phyloP scores from a whole-genome alignment of 1,284 basidiomycete genomes.

The Spongiforma sp. region DNA sequence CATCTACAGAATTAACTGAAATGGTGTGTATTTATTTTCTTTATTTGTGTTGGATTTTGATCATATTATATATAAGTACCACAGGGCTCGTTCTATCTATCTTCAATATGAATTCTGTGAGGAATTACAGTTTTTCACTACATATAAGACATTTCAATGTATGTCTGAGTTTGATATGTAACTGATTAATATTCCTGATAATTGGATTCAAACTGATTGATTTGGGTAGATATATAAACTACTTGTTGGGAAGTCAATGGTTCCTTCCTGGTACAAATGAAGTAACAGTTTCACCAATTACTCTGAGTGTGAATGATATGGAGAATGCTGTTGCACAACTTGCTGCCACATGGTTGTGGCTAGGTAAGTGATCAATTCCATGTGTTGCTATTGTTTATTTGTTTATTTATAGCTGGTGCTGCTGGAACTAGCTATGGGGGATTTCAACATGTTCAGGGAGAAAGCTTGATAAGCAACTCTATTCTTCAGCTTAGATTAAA shows the following conservation, averaged over 20 bases:
- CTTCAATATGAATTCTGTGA: too few relatives aligned
- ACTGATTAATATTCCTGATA: background rate
- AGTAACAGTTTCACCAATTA: background rate
- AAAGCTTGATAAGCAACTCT: background rate
- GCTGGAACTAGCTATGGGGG: slow-evolving; percentile 10
- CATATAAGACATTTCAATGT: background rate
- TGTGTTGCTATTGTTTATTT: background rate
- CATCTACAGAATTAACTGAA: background rate
- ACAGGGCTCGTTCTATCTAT: too few relatives aligned
- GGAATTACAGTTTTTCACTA: background rate
- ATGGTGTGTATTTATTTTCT: background rate
- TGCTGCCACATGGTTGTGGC: slow-evolving; percentile 17
- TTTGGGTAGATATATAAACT: background rate
- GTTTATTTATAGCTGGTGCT: background rate
- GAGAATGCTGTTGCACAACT: slow-evolving; percentile 13
- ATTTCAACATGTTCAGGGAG: background rate
- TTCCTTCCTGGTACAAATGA: background rate
- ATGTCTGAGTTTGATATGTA: background rate
- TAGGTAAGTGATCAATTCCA: slow-evolving; percentile 6
- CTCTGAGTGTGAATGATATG: background rate
- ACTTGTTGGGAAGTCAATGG: background rate
- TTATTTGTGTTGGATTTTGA: too few relatives aligned
- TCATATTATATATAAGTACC: too few relatives aligned
- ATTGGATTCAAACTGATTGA: background rate
- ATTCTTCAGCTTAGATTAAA: slow-evolving; percentile 16